Evolutionary conservation across 1,284 basidiomycete genomes (phyloP).

Genomic region (Vanrija pseudolonga): DNA sequence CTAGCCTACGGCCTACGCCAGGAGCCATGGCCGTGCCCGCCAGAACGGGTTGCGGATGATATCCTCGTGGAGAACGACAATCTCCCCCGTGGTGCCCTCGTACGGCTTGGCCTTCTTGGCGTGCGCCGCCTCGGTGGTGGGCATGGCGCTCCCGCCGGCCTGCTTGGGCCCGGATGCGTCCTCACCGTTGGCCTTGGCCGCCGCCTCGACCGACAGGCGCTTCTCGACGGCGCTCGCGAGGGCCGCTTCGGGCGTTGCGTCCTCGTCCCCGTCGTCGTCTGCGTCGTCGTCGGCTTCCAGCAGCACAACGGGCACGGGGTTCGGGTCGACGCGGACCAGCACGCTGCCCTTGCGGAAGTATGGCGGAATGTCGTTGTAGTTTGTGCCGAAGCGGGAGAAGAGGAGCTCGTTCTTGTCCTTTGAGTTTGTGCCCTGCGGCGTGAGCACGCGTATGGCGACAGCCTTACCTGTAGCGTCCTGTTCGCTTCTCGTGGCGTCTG

Average conservation of each 20-base stretch:
- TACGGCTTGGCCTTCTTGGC: constrained; percentile 46
- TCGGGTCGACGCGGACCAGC: constrained; percentile 57
- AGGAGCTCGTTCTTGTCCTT: constrained; percentile 89
- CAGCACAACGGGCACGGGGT: constrained; percentile 1
- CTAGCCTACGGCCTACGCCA: constrained; percentile 17
- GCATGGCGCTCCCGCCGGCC: background rate
- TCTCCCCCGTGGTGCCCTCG: constrained; percentile 51
- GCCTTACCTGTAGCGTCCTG: constrained; percentile 63
- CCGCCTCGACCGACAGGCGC: background rate
- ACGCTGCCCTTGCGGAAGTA: constrained; percentile 84
- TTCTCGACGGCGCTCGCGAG: background rate
- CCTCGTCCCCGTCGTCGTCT: no score
- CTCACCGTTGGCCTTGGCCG: background rate
- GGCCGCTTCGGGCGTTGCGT: no score
- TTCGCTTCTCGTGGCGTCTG: constrained; percentile 77
- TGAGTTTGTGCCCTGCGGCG: constrained; percentile 72
- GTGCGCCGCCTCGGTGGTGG: background rate
- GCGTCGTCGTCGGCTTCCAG: constrained; percentile 4
- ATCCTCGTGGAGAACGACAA: constrained; percentile 68
- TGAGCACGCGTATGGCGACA: constrained; percentile 14
- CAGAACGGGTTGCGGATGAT: constrained; percentile 79
- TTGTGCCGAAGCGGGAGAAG: constrained; percentile 74
- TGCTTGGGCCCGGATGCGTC: background rate
- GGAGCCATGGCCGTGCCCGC: constrained; percentile 53
- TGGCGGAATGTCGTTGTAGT: constrained; percentile 75